Evolutionary conservation across 495 filamentous ascomycete genomes (phyloP).

Genomic region (Trichoderma virens): DNA sequence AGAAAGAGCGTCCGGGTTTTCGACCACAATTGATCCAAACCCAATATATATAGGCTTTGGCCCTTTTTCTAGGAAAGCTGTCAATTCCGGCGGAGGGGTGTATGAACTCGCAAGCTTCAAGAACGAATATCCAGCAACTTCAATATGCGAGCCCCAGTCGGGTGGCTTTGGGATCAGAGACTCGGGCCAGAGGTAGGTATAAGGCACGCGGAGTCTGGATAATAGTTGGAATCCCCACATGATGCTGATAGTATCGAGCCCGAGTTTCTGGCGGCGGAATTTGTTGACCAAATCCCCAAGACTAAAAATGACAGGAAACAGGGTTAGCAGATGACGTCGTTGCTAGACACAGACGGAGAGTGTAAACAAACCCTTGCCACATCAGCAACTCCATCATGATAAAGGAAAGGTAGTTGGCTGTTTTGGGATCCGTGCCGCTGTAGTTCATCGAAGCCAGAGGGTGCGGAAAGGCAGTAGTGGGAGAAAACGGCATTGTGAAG

Average conservation of each 20-base stretch:
- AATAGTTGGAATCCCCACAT: background rate
- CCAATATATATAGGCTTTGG: conserved; percentile 57
- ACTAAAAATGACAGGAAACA: conserved; percentile 25
- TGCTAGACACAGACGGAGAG: background rate
- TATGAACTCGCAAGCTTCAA: conserved; percentile 40
- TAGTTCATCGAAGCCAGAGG: conserved; percentile 39
- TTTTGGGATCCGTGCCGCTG: conserved; percentile 37
- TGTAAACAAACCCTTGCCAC: conserved; percentile 52
- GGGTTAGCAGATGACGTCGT: background rate
- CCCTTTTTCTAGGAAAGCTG: conserved; percentile 44
- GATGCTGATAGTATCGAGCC: conserved; percentile 1
- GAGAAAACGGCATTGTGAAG: conserved; percentile 62
- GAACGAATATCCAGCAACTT: conserved; percentile 54
- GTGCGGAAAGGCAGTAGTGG: conserved; percentile 50
- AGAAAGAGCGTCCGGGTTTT: conserved; percentile 49
- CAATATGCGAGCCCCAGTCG: conserved; percentile 54
- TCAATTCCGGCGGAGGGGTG: conserved; percentile 43
- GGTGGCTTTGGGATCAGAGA: conserved; percentile 52
- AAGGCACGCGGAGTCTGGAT: conserved; percentile 33
- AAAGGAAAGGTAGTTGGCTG: conserved; percentile 54
- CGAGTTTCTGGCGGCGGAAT: conserved; percentile 33
- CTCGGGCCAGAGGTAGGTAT: conserved; percentile 60
- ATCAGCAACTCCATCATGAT: conserved; percentile 56
- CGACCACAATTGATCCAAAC: conserved; percentile 60
- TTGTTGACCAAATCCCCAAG: conserved; percentile 54